These are phyloP conservation scores for Syncephalastrum racemosum DNA, from an alignment of 371 early-diverging fungal species.

Conservation along the genomic window DNA sequence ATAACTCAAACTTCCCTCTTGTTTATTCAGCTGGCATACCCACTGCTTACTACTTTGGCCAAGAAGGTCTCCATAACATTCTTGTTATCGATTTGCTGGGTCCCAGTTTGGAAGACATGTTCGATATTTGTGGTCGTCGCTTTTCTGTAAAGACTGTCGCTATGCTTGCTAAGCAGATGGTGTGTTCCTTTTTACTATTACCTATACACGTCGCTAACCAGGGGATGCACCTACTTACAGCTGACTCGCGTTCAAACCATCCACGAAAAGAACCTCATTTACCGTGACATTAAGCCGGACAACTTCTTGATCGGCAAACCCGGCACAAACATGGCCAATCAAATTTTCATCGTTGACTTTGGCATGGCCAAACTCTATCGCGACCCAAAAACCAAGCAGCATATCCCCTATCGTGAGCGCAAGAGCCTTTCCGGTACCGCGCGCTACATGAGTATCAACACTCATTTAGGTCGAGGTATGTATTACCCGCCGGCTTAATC, in stretches of 20 bases:
- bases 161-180: conserved; percentile 94
- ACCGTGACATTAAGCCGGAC: conserved; percentile 99
- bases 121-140: conserved; percentile 86
- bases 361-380: conserved; percentile 91
- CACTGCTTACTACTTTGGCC: conserved; percentile 86
- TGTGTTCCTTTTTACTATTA: conserved; percentile 14
- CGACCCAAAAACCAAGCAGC: conserved; percentile 79
- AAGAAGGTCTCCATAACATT: conserved; percentile 89
- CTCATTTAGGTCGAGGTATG: conserved; percentile 73
- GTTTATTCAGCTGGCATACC: conserved; percentile 70
- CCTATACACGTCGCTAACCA: no score
- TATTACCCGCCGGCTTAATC: background rate
- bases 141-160: conserved; percentile 91
- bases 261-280: conserved; percentile 93
- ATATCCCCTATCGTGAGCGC: conserved; percentile 80
- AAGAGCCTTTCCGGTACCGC: conserved; percentile 90
- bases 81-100: conserved; percentile 95
- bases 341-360: conserved; percentile 79
- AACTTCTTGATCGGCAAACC: conserved; percentile 91
- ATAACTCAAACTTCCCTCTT: background rate
- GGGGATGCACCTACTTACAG: conserved; percentile 27
- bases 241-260: conserved; percentile 86
- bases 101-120: conserved; percentile 91
- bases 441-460: conserved; percentile 92
- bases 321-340: conserved; percentile 45